These are phyloP conservation scores for Saccharomycopsis sp. DNA, from an alignment of 805 yeast genomes.

Conservation along the genomic window DNA sequence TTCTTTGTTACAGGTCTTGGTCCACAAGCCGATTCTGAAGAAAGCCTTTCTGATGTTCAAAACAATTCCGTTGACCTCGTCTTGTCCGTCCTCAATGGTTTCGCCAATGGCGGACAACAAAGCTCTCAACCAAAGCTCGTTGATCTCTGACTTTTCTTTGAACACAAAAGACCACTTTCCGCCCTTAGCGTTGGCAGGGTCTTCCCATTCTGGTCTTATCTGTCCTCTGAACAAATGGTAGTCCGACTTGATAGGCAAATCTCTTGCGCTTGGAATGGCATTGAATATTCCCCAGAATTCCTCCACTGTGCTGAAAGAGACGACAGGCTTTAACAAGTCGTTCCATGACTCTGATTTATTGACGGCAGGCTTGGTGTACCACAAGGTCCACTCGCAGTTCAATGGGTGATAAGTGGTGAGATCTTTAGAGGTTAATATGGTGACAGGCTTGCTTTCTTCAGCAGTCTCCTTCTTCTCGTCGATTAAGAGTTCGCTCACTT, in stretches of 20 bases:
- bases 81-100: constrained; percentile 74
- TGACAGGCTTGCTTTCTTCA: constrained; percentile 12
- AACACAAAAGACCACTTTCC: constrained; percentile 90
- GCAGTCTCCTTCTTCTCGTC: constrained; percentile 24
- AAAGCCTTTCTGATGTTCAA: constrained; percentile 79
- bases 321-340: constrained; percentile 86
- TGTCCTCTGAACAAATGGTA: constrained; percentile 93
- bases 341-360: constrained; percentile 81
- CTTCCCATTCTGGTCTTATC: constrained; percentile 98
- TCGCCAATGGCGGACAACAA: constrained; percentile 91
- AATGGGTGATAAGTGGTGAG: constrained; percentile 83
- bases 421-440: constrained; percentile 30
- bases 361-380: constrained; percentile 94
- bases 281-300: constrained; percentile 98
- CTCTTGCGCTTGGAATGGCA: constrained; percentile 85
- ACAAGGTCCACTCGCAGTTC: constrained; percentile 86
- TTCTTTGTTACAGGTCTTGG: constrained; percentile 61
- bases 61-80: constrained; percentile 92
- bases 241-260: constrained; percentile 86
- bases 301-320: constrained; percentile 89
- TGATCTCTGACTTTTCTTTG: constrained; percentile 57
- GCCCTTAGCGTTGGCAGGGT: constrained; percentile 75
- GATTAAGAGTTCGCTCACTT: constrained; percentile 39
- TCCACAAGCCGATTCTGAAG: constrained; percentile 89
- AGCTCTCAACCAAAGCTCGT: constrained; percentile 88